phyloP scores from a whole-genome alignment of 345 rosid species.

The Pseudoturritis turrita region DNA sequence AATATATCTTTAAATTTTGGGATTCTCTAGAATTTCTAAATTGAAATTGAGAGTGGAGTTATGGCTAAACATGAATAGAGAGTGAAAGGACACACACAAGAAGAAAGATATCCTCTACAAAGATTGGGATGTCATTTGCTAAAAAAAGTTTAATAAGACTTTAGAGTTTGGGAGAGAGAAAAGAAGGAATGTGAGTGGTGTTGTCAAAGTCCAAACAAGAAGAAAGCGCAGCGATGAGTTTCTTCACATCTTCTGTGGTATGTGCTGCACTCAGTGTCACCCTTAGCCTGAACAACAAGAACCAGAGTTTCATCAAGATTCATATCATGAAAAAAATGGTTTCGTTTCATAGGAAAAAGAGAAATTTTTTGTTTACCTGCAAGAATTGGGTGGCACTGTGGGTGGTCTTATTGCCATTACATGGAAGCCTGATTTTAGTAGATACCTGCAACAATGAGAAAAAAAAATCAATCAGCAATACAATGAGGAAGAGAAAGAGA shows the following conservation, averaged over 20 bases:
- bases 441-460: conserved; percentile 43
- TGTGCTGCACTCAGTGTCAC: conserved; percentile 75
- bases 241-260: conserved; percentile 69
- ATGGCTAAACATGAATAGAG: too few species aligned
- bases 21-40: too few species aligned
- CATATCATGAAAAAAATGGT: not conserved
- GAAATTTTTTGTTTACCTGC: conserved; percentile 48
- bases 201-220: conserved; percentile 49
- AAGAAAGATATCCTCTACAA: too few species aligned
- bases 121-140: too few species aligned
- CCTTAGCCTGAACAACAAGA: conserved; percentile 49
- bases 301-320: not conserved
- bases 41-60: too few species aligned
- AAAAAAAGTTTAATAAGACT: too few species aligned
- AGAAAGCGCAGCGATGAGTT: conserved; percentile 58
- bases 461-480: not conserved
- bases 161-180: conserved; percentile 38
- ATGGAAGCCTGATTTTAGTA: conserved; percentile 80
- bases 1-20: too few species aligned
- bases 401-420: conserved; percentile 96
- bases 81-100: too few species aligned
- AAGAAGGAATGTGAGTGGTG: conserved; percentile 25
- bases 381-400: conserved; percentile 91
- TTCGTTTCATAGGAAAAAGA: not conserved
- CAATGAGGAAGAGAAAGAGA: not conserved